Conservation (phyloP, 495 filamentous ascomycete species). For the Talaromyces liani region DNA sequence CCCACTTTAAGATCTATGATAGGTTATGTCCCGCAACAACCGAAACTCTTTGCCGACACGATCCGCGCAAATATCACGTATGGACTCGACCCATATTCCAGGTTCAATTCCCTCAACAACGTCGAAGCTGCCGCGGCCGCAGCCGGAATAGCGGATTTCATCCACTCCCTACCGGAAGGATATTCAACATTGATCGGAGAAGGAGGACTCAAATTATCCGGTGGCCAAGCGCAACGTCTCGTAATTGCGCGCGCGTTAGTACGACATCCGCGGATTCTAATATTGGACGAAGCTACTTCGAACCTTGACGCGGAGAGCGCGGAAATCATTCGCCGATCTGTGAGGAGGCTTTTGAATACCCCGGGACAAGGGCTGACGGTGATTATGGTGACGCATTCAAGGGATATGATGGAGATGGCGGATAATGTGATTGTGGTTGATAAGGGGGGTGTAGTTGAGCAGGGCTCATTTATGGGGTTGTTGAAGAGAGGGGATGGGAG, state of each 20-base stretch:
- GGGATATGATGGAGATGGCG: constrained; percentile 77
- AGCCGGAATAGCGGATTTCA: constrained; percentile 76
- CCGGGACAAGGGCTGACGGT: constrained; percentile 33
- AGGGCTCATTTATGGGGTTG: constrained; percentile 54
- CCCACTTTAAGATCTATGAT: constrained; percentile 59
- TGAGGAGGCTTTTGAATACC: constrained; percentile 44
- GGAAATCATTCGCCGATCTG: constrained; percentile 54
- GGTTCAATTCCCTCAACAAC: constrained; percentile 25
- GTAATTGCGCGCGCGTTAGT: constrained; percentile 77
- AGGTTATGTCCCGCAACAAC: constrained; percentile 68
- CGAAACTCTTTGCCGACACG: constrained; percentile 67
- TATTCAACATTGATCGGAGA: constrained; percentile 75
- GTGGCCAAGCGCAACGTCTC: constrained; percentile 78
- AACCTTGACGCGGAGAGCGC: constrained; percentile 69
- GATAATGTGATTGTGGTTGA: constrained; percentile 66
- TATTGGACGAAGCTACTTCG: constrained; percentile 86
- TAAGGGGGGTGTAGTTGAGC: constrained; percentile 57
- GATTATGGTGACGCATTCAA: constrained; percentile 69
- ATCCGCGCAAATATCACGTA: constrained; percentile 77
- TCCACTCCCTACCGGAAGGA: constrained; percentile 60
- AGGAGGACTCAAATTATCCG: constrained; percentile 66
- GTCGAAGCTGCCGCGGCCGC: constrained; percentile 54
- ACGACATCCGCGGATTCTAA: constrained; percentile 58
- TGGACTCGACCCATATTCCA: constrained; percentile 45
- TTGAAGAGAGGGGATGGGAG: constrained; percentile 26